These are phyloP conservation scores for Penicillium brevicompactum DNA, from an alignment of 2,329 filamentous ascomycete genomes.

Conservation along the genomic window DNA sequence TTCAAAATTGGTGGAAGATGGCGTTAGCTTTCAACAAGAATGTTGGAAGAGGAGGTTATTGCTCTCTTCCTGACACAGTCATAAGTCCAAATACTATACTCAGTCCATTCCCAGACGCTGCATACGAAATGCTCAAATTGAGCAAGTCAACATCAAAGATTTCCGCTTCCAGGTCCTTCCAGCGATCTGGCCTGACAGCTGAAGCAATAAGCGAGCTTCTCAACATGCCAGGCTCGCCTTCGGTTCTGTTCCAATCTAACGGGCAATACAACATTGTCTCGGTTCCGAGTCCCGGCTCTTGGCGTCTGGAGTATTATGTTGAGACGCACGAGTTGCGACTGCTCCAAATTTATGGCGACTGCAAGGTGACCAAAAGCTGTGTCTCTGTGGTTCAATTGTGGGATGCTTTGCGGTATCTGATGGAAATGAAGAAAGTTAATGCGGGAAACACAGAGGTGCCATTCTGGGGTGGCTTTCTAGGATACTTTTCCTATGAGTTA, in stretches of 20 bases:
- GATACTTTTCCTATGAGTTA: constrained; percentile 83
- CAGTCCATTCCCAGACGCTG: constrained; percentile 44
- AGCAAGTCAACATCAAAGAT: constrained; percentile 31
- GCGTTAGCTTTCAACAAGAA: constrained; percentile 62
- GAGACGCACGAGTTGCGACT: constrained; percentile 25
- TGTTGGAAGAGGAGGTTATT: constrained; percentile 26
- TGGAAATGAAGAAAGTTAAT: constrained; percentile 43
- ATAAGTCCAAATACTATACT: constrained; percentile 20
- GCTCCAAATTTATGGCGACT: constrained; percentile 19
- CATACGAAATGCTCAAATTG: constrained; percentile 45
- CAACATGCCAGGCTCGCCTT: constrained; percentile 33
- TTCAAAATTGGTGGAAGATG: constrained; percentile 74
- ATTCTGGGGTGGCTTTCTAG: constrained; percentile 83
- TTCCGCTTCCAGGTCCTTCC: constrained; percentile 30
- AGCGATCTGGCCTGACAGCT: constrained; percentile 25
- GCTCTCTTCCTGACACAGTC: constrained; percentile 19
- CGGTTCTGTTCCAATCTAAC: constrained; percentile 50
- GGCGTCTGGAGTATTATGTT: constrained; percentile 40
- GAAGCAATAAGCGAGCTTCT: constrained; percentile 38
- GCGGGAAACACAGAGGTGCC: constrained; percentile 45
- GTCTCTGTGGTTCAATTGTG: constrained; percentile 33
- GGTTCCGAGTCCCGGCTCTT: constrained; percentile 36
- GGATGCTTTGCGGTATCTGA: constrained; percentile 40
- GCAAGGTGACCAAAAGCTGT: constrained; percentile 14
- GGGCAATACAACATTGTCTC: constrained; percentile 40